Evolutionary conservation across 768 basidiomycete species (phyloP).

Genomic region (Amanita rimosa): DNA sequence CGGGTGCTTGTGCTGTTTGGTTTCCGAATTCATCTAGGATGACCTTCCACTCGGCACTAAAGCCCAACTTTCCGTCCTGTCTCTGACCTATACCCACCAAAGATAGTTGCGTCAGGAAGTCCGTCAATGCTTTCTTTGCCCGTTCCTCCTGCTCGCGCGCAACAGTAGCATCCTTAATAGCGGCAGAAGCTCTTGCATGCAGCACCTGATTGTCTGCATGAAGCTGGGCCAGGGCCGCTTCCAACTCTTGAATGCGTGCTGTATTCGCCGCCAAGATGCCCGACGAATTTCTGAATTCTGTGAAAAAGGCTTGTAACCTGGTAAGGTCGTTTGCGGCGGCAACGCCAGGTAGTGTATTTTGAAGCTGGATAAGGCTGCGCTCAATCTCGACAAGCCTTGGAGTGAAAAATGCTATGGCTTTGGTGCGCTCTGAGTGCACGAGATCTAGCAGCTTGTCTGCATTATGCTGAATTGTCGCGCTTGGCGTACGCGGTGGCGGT

Average conservation of each 20-base stretch:
- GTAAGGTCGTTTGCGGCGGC: not conserved
- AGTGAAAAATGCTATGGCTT: slow-evolving; percentile 8
- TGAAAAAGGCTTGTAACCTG: not conserved
- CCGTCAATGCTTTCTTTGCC: not conserved
- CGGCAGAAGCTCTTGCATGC: not conserved
- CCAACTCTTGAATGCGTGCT: not conserved
- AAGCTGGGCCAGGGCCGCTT: not conserved
- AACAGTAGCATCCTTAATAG: not conserved
- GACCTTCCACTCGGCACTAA: slow-evolving; percentile 1
- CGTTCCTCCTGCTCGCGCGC: not conserved
- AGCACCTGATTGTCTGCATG: not conserved
- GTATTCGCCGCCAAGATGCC: not conserved
- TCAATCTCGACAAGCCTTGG: slow-evolving; percentile 3
- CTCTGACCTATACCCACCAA: slow-evolving; percentile 1
- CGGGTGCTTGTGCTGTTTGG: not conserved
- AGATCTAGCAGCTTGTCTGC: slow-evolving; percentile 13
- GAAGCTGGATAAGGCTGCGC: not conserved
- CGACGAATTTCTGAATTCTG: not conserved
- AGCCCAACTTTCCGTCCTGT: not conserved
- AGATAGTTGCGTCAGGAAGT: not conserved
- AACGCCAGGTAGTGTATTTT: not conserved
- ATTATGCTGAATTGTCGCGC: slow-evolving; percentile 12
- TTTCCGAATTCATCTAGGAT: not conserved
- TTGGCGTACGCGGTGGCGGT: not conserved
- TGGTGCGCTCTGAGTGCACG: slow-evolving; percentile 12